Base-by-base conservation (phyloP, 2,329 filamentous ascomycete genomes). In the Pestalotiopsis sp. region DNA sequence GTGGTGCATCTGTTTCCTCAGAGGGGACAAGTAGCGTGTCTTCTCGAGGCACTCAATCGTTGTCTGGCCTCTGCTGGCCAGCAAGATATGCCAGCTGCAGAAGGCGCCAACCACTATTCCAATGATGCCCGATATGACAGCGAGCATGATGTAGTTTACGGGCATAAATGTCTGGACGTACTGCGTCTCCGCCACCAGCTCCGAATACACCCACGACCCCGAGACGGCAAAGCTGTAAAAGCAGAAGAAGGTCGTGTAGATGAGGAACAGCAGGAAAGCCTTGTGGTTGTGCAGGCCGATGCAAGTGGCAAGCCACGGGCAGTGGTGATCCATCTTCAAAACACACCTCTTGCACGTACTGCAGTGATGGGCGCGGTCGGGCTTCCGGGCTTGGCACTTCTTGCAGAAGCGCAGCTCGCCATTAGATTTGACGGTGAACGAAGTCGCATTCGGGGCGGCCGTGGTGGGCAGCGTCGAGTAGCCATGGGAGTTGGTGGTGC, bases 301-400 rank as follows among this genome's bases (percentile, higher is more conserved):
- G 80, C 96, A 99, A 4, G 94, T 97, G 36, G 96, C 95, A 64
- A 99, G 87, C 96, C 96, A 99, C 17, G 96, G 96, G 79, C 96
- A 99, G 83, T 99, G 96, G 80, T 99, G 96, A 79, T 99, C 96
- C 96, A 99, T 99, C 85, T 99, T 99, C 80, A 99, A 86, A 31
- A 99, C 95, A 80, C 96, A 99, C 76, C 92, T 92, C 73, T 92
- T 90, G 82, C 96, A 99, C 4, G 94, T 97, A 12, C 94, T 97
- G 86, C 96, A 99, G 84, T 99, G 96, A 80, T 99, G 96, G 39
- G 95, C 91, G 70, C 96, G 93, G 82, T 99, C 96, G 57, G 96
- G 96, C 83, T 99, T 99, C 71, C 93, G 90, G 66, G 91, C 91
- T 83, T 97, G 93, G 81, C 96, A 99, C 83, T 99, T 99, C 83